Evolutionary conservation across 305 asterid species (phyloP).

Genomic region (Fraxinus velutina): DNA sequence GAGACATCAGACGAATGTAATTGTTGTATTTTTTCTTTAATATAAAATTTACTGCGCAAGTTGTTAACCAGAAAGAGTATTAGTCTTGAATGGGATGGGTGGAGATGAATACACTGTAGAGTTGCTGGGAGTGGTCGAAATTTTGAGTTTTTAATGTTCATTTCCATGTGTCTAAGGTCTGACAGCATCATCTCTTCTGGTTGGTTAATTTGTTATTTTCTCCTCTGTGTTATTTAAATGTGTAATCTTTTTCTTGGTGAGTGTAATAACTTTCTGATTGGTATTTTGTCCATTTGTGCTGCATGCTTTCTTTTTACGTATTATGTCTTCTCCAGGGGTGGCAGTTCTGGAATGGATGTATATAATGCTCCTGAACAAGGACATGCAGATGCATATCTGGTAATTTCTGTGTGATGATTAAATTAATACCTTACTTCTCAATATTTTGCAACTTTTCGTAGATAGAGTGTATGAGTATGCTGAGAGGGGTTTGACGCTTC

Average conservation of each 20-base stretch:
- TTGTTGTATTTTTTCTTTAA: not conserved
- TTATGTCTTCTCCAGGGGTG: slow-evolving; percentile 33
- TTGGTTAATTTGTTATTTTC: not conserved
- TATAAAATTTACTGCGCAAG: not conserved
- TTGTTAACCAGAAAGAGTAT: not conserved
- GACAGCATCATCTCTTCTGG: not conserved
- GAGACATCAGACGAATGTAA: not conserved
- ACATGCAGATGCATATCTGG: slow-evolving; percentile 56
- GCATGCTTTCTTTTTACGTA: slow-evolving; percentile 5
- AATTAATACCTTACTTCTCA: not conserved
- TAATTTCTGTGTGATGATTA: slow-evolving; percentile 20
- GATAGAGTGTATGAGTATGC: not conserved
- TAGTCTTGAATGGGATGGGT: not conserved
- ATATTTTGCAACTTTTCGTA: not conserved
- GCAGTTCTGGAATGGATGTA: slow-evolving; percentile 56
- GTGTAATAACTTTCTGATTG: not conserved
- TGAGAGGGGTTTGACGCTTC: not conserved
- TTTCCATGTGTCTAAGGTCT: not conserved
- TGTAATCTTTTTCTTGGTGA: not conserved
- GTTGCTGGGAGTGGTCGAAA: not conserved
- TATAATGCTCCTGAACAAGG: slow-evolving; percentile 60
- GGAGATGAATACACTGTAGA: not conserved
- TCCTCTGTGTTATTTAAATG: not conserved
- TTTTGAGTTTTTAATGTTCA: not conserved
- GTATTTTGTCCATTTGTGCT: slow-evolving; percentile 1